phyloP scores from a whole-genome alignment of 2,329 filamentous ascomycete genomes.

The Beauveria sp. region DNA sequence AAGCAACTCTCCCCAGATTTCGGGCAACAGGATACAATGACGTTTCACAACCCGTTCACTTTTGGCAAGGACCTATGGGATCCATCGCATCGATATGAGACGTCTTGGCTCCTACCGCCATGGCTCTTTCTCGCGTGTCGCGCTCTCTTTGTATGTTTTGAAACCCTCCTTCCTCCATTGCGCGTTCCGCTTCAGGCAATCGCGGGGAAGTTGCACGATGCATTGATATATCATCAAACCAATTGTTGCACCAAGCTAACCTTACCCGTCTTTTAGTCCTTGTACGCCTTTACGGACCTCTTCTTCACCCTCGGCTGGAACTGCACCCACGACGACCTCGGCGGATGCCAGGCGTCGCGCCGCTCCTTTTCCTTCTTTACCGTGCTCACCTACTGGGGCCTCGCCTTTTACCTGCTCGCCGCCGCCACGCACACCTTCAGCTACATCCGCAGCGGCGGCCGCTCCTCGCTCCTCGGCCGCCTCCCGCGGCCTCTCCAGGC shows the following conservation, averaged over 20 bases:
- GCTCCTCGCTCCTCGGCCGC: constrained; percentile 44
- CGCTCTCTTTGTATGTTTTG: constrained; percentile 40
- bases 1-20: background rate
- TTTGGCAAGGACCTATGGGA: constrained; percentile 40
- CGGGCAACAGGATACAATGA: background rate
- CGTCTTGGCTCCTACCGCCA: constrained; percentile 72
- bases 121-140: constrained; percentile 51
- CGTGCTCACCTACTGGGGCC: constrained; percentile 71
- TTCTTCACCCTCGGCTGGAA: constrained; percentile 63
- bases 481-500: constrained; percentile 56
- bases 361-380: constrained; percentile 76
- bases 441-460: constrained; percentile 45
- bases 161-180: background rate
- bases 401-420: constrained; percentile 70
- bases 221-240: background rate
- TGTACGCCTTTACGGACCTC: constrained; percentile 64
- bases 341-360: constrained; percentile 38
- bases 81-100: constrained; percentile 61
- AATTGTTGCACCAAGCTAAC: background rate
- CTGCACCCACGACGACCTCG: constrained; percentile 39
- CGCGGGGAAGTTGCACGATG: too few species aligned
- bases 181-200: too few species aligned
- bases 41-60: constrained; percentile 24
- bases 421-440: constrained; percentile 60
- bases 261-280: constrained; percentile 26